Evolutionary conservation across 192 early-diverging fungal species (phyloP), one percentile per base, ranked within the genome.

Genomic region (Lunasporangiospora selenospora): DNA sequence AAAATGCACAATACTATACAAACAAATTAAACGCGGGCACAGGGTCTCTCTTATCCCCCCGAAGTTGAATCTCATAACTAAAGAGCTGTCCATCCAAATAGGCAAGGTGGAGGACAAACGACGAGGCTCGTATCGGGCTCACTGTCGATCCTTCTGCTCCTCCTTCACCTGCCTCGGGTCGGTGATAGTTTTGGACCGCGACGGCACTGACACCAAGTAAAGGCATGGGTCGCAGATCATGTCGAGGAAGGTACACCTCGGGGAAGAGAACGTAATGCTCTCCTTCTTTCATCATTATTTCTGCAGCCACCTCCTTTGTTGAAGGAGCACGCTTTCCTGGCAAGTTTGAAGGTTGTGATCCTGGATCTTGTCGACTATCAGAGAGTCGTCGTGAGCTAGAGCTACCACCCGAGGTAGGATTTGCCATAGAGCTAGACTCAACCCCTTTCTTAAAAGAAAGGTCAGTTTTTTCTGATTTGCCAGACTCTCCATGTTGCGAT

Each of bases 201-300:
- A 52, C 53, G 13, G 63, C 37, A 10, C 60, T 63, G 13, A 73
- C 55, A 2, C 69, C 69, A 36, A 58, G 23, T 3, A 73, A 55
- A 1, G 69, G 69, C 1, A 47, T 24, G 0, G 40, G 45, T 16
- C 53, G 54, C 6, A 61, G 54, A 18, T 73, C 69, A 0, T 58
- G 55, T 11, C 69, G 55, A 11, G 69, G 69, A 16, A 73, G 69
- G 39, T 73, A 73, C 36, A 53, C 46, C 43, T 73, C 69, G 12
- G 69, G 69, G 19, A 73, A 73, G n/a, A 73, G 49, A n/a, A 73
- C 54, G 21, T 41, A 73, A 5, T 57, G 36, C 0, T 16, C 52
- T 2, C 53, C 59, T 6, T 49, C 26, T 0, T 44, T 23, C 15
- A 38, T 50, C 5, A 62, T 19, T 23, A 13, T 44, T 23, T 21